Percentiles rank a stretch among this genome's conserved stretches.
phyloP scores from a whole-genome alignment of 176 grass and related monocot genomes.

The Dactylis glomerata region DNA sequence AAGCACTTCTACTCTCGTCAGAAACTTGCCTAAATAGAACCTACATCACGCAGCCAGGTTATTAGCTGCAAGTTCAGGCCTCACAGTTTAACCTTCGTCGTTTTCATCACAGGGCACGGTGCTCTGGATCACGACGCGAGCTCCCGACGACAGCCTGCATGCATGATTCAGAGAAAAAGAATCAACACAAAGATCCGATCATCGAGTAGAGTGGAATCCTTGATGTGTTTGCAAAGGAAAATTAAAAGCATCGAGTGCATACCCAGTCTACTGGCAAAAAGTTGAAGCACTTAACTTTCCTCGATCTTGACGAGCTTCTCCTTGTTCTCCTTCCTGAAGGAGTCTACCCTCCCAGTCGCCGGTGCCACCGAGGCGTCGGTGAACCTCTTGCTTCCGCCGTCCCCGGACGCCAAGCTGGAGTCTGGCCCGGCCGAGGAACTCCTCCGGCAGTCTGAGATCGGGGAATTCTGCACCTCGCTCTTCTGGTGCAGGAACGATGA shows the following conservation, averaged over 20 bases:
- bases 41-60: neutral
- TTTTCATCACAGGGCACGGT: constrained; percentile 54
- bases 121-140: constrained; percentile 78
- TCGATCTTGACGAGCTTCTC: constrained; percentile 83
- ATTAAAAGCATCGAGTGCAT: constrained; percentile 29
- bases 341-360: constrained; percentile 23
- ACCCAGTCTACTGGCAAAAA: constrained; percentile 46
- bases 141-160: constrained; percentile 81
- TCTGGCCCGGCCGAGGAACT: constrained; percentile 55
- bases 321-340: constrained; percentile 61
- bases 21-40: neutral
- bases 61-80: neutral
- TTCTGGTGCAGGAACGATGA: constrained; percentile 48
- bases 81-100: constrained; percentile 36
- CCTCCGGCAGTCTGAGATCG: constrained; percentile 58
- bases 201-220: neutral
- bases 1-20: neutral
- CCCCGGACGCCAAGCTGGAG: constrained; percentile 20
- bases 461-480: constrained; percentile 49
- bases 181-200: constrained; percentile 23
- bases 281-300: constrained; percentile 79
- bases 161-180: neutral
- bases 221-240: neutral
- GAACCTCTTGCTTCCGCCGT: constrained; percentile 56
- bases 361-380: constrained; percentile 2